These are phyloP conservation scores for Aeminium ludgeri DNA, from an alignment of 495 filamentous ascomycete species.

Conservation along the genomic window DNA sequence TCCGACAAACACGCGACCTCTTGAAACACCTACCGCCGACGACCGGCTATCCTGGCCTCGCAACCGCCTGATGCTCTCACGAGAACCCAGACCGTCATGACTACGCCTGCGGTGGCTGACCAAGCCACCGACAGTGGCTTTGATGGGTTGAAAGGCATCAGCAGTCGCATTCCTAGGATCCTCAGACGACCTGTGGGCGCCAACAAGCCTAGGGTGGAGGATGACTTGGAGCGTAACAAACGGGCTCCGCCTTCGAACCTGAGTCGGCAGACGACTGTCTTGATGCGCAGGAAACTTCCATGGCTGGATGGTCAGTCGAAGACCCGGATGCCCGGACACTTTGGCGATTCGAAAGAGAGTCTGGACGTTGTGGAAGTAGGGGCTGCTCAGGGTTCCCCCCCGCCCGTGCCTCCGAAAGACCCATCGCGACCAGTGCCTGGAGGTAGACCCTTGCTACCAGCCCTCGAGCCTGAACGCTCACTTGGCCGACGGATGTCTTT, in stretches of 20 bases:
- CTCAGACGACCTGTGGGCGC: too few species aligned
- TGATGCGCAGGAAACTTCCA: slow-evolving; percentile 13
- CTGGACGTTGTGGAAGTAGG: background rate
- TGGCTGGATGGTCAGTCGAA: slow-evolving; percentile 9
- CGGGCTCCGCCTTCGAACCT: background rate
- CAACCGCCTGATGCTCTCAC: slow-evolving; percentile 2
- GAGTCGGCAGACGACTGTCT: background rate
- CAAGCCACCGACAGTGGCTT: background rate
- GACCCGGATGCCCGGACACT: slow-evolving; percentile 1
- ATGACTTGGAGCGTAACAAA: background rate
- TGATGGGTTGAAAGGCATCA: too few species aligned
- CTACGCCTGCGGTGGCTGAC: slow-evolving; percentile 5
- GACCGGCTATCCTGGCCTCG: slow-evolving; percentile 3
- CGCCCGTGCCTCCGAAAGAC: too few species aligned
- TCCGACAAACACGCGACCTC: too few species aligned
- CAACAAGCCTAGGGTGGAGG: too few species aligned
- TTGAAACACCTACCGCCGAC: too few species aligned
- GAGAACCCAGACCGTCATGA: slow-evolving; percentile 2
- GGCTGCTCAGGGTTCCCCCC: too few species aligned
- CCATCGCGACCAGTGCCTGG: too few species aligned
- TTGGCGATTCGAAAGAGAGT: slow-evolving; percentile 1
- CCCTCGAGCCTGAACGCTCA: background rate
- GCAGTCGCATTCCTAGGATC: too few species aligned
- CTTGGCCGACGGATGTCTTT: background rate
- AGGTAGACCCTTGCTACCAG: too few species aligned